phyloP scores from a whole-genome alignment of 495 filamentous ascomycete species.

The Ascodesmis nigricans region DNA sequence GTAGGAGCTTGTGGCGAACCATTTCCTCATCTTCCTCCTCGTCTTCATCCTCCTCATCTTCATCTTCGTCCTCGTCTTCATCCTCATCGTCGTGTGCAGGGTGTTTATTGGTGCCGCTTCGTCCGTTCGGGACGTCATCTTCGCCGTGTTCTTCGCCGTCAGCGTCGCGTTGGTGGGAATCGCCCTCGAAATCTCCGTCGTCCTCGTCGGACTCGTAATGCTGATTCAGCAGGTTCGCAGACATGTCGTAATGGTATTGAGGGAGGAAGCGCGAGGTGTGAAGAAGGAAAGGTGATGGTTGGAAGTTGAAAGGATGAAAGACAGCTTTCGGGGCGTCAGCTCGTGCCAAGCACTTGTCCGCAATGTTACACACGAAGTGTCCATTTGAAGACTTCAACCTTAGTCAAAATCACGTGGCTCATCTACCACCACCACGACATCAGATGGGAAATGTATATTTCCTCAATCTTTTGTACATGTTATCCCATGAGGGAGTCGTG shows the following conservation, averaged over 20 bases:
- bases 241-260: constrained; percentile 10
- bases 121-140: constrained; percentile 17
- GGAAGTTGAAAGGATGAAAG: no score
- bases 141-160: constrained; percentile 13
- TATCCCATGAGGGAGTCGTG: no score
- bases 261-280: background rate
- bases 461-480: no score
- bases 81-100: constrained; percentile 27
- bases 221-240: constrained; percentile 10
- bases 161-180: background rate
- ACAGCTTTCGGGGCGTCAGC: no score
- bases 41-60: constrained; percentile 28
- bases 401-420: no score
- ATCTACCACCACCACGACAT: no score
- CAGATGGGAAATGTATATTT: no score
- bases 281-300: no score
- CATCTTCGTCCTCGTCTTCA: constrained; percentile 30
- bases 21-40: constrained; percentile 31
- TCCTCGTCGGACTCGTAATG: constrained; percentile 18
- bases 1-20: constrained; percentile 14
- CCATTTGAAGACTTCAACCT: no score
- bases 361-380: no score
- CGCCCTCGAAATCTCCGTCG: constrained; percentile 16
- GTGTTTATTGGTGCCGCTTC: constrained; percentile 13
- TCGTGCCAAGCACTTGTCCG: no score